Evolutionary conservation across 768 basidiomycete genomes (phyloP), one percentile per base, ranked within the genome.

Genomic region (Termitomyces sp.): DNA sequence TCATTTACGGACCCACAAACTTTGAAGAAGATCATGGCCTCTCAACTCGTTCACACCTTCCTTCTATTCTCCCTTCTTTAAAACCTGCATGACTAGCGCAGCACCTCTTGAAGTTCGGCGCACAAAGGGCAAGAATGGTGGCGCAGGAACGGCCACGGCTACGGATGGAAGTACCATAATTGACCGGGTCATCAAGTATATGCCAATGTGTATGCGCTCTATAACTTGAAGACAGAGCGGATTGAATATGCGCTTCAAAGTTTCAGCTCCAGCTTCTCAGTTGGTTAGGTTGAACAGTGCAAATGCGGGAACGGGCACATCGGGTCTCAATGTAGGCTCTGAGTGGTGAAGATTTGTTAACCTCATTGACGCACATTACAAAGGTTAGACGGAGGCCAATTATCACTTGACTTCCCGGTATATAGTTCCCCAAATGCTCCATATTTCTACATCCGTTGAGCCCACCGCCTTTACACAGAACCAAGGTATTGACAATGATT

Each of bases 401-500:
- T 12, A 38, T 38, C 11, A 11, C 11, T 38, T 38, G 36, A 38
- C 36, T 38, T 38, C 28, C 4, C 4, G 4, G 28, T 28, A 28
- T 28, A 28, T 28, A 28, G 28, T 28, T 4, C 4, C 28, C 28
- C 2, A 28, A 4, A 28, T 2, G 28, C 28, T 28, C 28, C 4
- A 4, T 28, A 28, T 2, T 2, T 28, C 28, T 4, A 4, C 28
- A 4, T 28, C 28, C 2, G 28, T 28, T 4, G 4, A 28, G 2
- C 18, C 22, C 22, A 11, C 11, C 45, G 4, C 9, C 2, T 46
- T 20, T 15, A 1, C 3, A 15, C 45, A 46, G 44, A 45, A 22
- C 22, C 22, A 46, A 12, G 66, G 63, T 15, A 63, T 67, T 16
- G 66, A 67, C 52, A n/a, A n/a, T n/a, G n/a, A n/a, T n/a, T n/a